Percentiles rank a stretch among this genome's conserved stretches.
Evolutionary conservation across 352 stramenopile species (phyloP).

Genomic region (Plasmopara viticola): DNA sequence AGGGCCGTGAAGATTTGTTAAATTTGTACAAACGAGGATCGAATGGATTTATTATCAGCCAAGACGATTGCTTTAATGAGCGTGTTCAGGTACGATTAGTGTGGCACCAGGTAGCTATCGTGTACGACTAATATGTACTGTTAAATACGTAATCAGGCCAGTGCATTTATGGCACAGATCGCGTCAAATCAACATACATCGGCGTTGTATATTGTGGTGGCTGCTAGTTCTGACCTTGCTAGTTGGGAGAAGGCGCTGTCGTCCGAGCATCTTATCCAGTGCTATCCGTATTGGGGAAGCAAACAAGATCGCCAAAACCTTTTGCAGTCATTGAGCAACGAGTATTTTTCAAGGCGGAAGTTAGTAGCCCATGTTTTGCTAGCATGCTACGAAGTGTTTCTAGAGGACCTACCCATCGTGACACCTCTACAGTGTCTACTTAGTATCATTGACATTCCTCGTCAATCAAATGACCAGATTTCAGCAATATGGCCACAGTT

Average conservation of each 20-base stretch:
- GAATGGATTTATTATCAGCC: constrained; percentile 25
- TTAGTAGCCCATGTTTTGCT: constrained; percentile 41
- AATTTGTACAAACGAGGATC: constrained; percentile 24
- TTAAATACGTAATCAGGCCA: constrained; percentile 19
- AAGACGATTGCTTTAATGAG: constrained; percentile 14
- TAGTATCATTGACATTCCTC: constrained; percentile 39
- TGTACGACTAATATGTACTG: constrained; percentile 5
- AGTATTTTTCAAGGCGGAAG: constrained; percentile 26
- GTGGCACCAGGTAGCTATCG: not conserved
- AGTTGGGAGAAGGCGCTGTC: constrained; percentile 35
- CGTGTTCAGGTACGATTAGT: constrained; percentile 20
- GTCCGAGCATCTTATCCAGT: constrained; percentile 18
- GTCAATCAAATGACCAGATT: constrained; percentile 17
- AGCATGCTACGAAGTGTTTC: constrained; percentile 51
- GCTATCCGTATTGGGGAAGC: constrained; percentile 56
- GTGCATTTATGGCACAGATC: constrained; percentile 26
- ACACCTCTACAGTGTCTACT: constrained; percentile 41
- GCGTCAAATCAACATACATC: constrained; percentile 21
- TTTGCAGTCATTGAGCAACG: constrained; percentile 30
- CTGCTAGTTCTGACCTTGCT: constrained; percentile 29
- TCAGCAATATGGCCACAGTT: constrained; percentile 41
- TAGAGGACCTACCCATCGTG: constrained; percentile 38
- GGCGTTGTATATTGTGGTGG: constrained; percentile 42
- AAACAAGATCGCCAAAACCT: constrained; percentile 33
- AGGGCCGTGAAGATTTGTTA: constrained; percentile 12